Evolutionary conservation across 352 stramenopile genomes (phyloP), one percentile per base, ranked within the genome.

Genomic region (Phytophthora cryptogea): DNA sequence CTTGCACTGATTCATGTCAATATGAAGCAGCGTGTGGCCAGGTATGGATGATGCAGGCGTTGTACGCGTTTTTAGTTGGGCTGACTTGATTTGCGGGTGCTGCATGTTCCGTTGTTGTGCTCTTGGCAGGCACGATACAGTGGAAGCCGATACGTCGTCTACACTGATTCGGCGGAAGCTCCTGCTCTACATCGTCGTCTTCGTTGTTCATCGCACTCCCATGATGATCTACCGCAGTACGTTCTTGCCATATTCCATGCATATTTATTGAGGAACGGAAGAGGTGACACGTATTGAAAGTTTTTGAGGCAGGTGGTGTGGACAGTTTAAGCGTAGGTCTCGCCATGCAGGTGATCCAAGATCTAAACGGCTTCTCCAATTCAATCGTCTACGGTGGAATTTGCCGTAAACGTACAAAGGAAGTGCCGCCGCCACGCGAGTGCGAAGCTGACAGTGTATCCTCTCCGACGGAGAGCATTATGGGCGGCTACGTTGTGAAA

Each of bases 211-310:
- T 39, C 80, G 83, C 26, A 76, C 72, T 7, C 83, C 83, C 11
- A 89, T 90, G 66, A 83, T 92, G 67, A 50, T 87, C 39, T 92
- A 92, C 45, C 78, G 83, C 42, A 71, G 77, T 87, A 66, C 59
- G 75, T 78, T 43, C 13, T 23, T 23, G 17, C 27, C 27, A 16
- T 8, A 9, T 47, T 36, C 8, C 17, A 30, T 33, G 37, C 2
- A 1, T 41, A 11, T 5, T 44, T 42, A 33, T 31, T 23, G 16
- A 30, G 9, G 33, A 37, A 37, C n/a, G 31, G 45, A 48, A n/a
- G 16, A 35, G n/a, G 23, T 63, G 50, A 61, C 36, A 30, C 41
- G 11, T 41, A 13, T 28, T 13, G 13, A 23, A 50, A 83, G 76
- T 83, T 10, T 62, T 88, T 27, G 76, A 87, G 53, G 63, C 49